Evolutionary conservation across 2,329 filamentous ascomycete species (phyloP), one percentile per base, ranked within the genome.

Genomic region (Xylariaceae sp.): DNA sequence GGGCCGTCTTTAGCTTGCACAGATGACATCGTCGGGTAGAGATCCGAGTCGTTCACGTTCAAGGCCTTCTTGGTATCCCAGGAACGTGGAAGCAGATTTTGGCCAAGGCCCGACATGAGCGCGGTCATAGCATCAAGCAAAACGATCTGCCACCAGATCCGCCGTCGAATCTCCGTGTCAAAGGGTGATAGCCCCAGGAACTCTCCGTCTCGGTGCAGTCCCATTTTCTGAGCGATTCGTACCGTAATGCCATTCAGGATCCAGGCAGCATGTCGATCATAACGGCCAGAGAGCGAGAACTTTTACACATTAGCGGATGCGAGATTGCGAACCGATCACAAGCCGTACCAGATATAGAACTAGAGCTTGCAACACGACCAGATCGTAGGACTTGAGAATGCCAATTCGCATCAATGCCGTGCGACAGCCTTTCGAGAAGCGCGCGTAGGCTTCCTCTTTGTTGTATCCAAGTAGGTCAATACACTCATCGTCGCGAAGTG

Each of bases 181-280:
- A 83, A 83, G 0, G 79, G 77, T 0, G 73, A 67, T 2, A 84
- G 64, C 2, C 73, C 73, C 4, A 81, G 64, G 15, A 64, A 59
- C 44, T 74, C 72, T 28, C 79, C 80, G 44, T 85, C 81, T 11
- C 77, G 71, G 45, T 85, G 79, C 36, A 85, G 68, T 1, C 82
- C 82, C 71, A 85, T 81, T 54, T 81, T 81, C 55, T 83, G 77
- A 1, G 79, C 81, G 39, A 85, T 78, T 16, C 82, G 73, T 26
- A 85, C 68, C 4, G 79, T 68, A 13, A 79, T 67, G 4, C 80
- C 80, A 38, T 76, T 78, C 17, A 84, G 55, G 33, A 81, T 72
- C 76, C 78, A 83, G 4, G 75, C 67, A 2, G 75, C 73, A 49
- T 81, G 77, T 3, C 73, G 71, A 46, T 81, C 75, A 52, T 78